Base-by-base conservation (phyloP, 495 filamentous ascomycete species). In the Daldinia decipiens region DNA sequence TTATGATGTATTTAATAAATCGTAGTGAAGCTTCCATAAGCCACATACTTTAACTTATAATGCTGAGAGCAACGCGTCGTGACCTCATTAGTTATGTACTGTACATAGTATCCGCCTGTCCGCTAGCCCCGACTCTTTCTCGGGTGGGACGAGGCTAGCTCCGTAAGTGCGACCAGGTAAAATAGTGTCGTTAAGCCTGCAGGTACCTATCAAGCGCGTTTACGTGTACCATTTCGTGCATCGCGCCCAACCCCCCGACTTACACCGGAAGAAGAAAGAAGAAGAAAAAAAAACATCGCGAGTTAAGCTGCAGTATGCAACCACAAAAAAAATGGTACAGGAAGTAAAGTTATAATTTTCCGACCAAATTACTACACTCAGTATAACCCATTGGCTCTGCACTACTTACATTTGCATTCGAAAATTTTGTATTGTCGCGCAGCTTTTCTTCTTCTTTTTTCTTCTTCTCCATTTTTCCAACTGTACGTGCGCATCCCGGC, bases 371-470 rank as follows among this genome's bases (percentile, higher is more conserved):
- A 62, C 53, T 31, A 53, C 29, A 53, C 8, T 43, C 53, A 65
- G 62, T 66, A 71, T 71, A 71, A 71, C 66, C 68, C 68, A 71
- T 71, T 71, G 62, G 54, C 50, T 19, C 39, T 62, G 50, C 60
- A 65, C 55, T 31, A 61, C 51, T 64, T 70, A 65, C 34, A n/a
- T 36, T 70, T 27, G 67, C 54, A 70, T 70, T 57, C 50, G 47
- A 62, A 62, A 29, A 19, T 38, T 47, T 36, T 17, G 21, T 51
- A 62, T 66, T 24, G 32, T 52, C 21, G 56, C 56, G 47, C 56
- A 60, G 19, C 59, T 68, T 32, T 58, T 51, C 15, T 58, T 53
- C 51, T 51, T 50, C 29, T 36, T 29, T 47, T 15, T n/a, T 53
- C 56, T 39, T 29, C 39, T 19, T 68, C 47, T 55, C 32, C 55